phyloP scores from a whole-genome alignment of 345 rosid species.

The Turritis glabra region DNA sequence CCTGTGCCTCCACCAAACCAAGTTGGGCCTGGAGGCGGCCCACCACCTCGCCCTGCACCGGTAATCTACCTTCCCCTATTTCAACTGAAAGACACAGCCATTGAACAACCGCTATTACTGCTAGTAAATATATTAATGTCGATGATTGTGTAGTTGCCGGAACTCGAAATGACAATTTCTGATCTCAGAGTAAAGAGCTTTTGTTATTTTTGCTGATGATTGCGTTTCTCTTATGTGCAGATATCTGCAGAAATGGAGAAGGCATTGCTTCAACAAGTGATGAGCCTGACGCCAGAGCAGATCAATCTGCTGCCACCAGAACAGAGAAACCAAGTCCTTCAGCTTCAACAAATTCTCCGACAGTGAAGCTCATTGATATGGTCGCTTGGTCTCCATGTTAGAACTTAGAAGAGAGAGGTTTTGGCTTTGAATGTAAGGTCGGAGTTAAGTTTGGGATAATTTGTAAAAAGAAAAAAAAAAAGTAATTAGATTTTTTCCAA shows the following conservation, averaged over 20 bases:
- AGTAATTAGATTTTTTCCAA: not conserved
- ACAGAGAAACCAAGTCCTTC: slow-evolving; percentile 91
- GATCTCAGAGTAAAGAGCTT: not conserved
- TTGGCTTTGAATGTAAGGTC: slow-evolving; percentile 31
- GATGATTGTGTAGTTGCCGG: not conserved
- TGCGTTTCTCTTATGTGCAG: slow-evolving; percentile 43
- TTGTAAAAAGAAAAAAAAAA: not conserved
- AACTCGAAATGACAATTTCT: not conserved
- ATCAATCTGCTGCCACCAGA: slow-evolving; percentile 84
- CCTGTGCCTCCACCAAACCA: slow-evolving; percentile 56
- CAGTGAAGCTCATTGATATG: slow-evolving; percentile 45
- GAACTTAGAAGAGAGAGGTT: slow-evolving; percentile 11
- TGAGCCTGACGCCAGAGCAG: slow-evolving; percentile 96
- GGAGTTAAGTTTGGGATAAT: slow-evolving; percentile 16
- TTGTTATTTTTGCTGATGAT: not conserved
- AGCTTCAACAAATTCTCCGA: slow-evolving; percentile 91
- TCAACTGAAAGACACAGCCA: slow-evolving; percentile 1
- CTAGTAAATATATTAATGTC: not conserved
- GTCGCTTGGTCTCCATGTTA: slow-evolving; percentile 23
- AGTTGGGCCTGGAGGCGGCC: slow-evolving; percentile 57
- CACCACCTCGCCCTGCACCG: slow-evolving; percentile 61
- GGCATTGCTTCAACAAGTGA: slow-evolving; percentile 95
- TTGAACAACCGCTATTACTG: not conserved
- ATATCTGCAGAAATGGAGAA: slow-evolving; percentile 94
- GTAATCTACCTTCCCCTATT: slow-evolving; percentile 41